phyloP scores from a whole-genome alignment of 2,329 filamentous ascomycete genomes.

The Pseudogymnoascus sp. region DNA sequence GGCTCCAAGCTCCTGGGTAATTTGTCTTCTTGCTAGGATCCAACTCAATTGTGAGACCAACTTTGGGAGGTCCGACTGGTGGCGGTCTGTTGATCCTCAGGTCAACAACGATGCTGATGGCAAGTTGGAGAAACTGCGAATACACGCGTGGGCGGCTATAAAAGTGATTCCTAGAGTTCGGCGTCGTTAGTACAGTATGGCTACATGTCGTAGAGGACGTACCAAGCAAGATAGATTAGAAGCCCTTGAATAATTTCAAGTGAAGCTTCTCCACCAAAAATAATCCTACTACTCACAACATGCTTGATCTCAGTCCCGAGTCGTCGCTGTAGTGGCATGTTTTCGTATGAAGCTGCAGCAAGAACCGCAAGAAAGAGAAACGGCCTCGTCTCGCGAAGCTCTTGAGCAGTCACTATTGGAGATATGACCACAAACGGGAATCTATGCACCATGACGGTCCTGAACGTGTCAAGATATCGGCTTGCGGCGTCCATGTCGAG shows the following conservation, averaged over 20 bases:
- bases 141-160: background rate
- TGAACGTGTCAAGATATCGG: constrained; percentile 15
- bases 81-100: constrained; percentile 25
- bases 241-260: constrained; percentile 2
- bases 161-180: background rate
- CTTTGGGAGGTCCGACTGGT: background rate
- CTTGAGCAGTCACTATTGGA: constrained; percentile 18
- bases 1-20: constrained; percentile 21
- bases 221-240: background rate
- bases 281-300: constrained; percentile 24
- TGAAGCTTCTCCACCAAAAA: constrained; percentile 9
- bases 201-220: background rate
- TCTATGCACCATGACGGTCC: constrained; percentile 29
- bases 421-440: constrained; percentile 32
- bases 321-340: constrained; percentile 28
- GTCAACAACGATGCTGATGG: background rate
- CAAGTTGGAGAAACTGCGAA: background rate
- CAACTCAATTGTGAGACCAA: constrained; percentile 10
- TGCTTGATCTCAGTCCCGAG: constrained; percentile 28
- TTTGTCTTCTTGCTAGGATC: constrained; percentile 5
- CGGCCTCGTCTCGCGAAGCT: constrained; percentile 21
- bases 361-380: constrained; percentile 8
- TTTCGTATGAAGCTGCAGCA: constrained; percentile 23
- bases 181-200: background rate
- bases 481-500: background rate